A percentile compares a stretch with the other conserved stretches of the same genome.
phyloP scores from a whole-genome alignment of 352 stramenopile genomes.

The Globisporangium nagaii region DNA sequence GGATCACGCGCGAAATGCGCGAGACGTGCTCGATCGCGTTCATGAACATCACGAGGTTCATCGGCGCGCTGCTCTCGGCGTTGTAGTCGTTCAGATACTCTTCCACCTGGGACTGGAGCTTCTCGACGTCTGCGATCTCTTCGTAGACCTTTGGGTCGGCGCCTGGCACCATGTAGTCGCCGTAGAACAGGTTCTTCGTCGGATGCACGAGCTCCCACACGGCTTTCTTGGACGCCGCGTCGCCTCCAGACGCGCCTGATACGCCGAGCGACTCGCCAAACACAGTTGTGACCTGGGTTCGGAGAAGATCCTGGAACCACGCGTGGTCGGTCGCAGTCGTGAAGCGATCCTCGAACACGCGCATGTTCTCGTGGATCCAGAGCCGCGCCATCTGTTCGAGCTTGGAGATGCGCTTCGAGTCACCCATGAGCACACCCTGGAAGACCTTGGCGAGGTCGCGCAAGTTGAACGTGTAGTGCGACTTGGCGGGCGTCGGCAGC shows the following conservation, averaged over 20 bases:
- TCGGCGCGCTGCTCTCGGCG: slow-evolving; percentile 76
- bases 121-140: slow-evolving; percentile 85
- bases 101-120: slow-evolving; percentile 70
- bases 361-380: slow-evolving; percentile 83
- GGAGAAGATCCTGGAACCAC: slow-evolving; percentile 74
- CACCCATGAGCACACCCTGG: slow-evolving; percentile 79
- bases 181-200: slow-evolving; percentile 73
- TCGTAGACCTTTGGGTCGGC: slow-evolving; percentile 90
- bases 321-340: slow-evolving; percentile 63
- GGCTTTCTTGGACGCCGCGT: slow-evolving; percentile 23
- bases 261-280: slow-evolving; percentile 49
- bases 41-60: slow-evolving; percentile 88
- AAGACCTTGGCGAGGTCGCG: slow-evolving; percentile 87
- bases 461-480: slow-evolving; percentile 87
- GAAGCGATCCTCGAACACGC: slow-evolving; percentile 87
- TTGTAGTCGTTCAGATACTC: slow-evolving; percentile 89
- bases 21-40: slow-evolving; percentile 88
- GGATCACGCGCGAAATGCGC: slow-evolving; percentile 74
- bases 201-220: slow-evolving; percentile 67
- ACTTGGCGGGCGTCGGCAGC: slow-evolving; percentile 77
- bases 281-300: slow-evolving; percentile 41
- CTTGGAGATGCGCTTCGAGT: slow-evolving; percentile 64
- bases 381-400: slow-evolving; percentile 68
- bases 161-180: slow-evolving; percentile 91
- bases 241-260: slow-evolving; percentile 1